These are phyloP conservation scores for Septoria petroselini DNA, from an alignment of 2,329 filamentous ascomycete genomes.

Conservation along the genomic window DNA sequence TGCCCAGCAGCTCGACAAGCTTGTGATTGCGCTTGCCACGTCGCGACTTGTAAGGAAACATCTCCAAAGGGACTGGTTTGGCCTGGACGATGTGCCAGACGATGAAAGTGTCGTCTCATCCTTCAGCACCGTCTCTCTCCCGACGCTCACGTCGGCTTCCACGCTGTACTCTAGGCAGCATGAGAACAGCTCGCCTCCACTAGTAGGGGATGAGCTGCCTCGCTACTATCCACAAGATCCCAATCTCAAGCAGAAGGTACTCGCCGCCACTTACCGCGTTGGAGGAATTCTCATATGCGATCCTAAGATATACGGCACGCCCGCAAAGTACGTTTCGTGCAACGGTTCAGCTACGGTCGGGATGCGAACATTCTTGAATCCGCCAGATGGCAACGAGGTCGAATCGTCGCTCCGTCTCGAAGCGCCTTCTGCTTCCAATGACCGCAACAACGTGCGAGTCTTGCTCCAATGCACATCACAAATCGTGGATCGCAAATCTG, in stretches of 20 bases:
- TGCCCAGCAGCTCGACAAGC: conserved; percentile 26
- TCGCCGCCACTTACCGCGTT: conserved; percentile 5
- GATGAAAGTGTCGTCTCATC: conserved; percentile 23
- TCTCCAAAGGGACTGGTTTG: conserved; percentile 30
- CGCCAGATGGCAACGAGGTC: conserved; percentile 31
- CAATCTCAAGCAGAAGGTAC: conserved; percentile 6
- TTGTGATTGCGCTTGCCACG: conserved; percentile 27
- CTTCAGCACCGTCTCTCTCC: conserved; percentile 22
- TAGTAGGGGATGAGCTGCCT: conserved; percentile 11
- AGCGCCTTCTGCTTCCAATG: conserved; percentile 12
- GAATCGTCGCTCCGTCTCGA: conserved; percentile 32
- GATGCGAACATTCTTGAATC: conserved; percentile 30
- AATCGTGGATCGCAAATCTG: conserved; percentile 31
- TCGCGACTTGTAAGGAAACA: conserved; percentile 28
- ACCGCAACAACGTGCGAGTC: conserved; percentile 19
- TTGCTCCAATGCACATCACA: conserved; percentile 33
- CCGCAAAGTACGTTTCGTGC: conserved; percentile 30
- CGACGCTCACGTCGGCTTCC: conserved; percentile 24
- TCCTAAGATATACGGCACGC: conserved; percentile 31
- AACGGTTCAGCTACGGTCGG: conserved; percentile 27
- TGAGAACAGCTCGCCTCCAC: conserved; percentile 8
- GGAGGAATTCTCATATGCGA: conserved; percentile 32
- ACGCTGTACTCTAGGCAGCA: conserved; percentile 23
- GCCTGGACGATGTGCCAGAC: conserved; percentile 25
- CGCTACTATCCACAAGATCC: conserved; percentile 18